Conservation (phyloP, 2,329 filamentous ascomycete genomes). For the Colletotrichum zoysiae region DNA sequence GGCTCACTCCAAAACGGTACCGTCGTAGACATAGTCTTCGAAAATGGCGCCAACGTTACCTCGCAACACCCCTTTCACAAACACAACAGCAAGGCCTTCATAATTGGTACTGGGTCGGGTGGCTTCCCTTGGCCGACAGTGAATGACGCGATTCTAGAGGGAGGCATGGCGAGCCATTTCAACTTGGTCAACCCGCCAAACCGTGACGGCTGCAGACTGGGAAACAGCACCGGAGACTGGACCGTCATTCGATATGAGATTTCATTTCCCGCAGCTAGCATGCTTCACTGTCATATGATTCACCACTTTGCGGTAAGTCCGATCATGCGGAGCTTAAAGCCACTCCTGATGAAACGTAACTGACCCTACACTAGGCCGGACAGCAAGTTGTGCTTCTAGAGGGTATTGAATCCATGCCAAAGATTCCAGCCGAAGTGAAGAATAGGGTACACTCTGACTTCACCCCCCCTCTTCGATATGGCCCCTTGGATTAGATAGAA, state of each 20-base stretch:
- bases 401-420: conserved; percentile 27
- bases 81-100: conserved; percentile 35
- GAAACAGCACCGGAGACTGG: conserved; percentile 34
- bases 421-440: conserved; percentile 33
- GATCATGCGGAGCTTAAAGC: neutral
- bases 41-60: conserved; percentile 36
- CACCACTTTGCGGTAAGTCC: conserved; percentile 36
- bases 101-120: conserved; percentile 30
- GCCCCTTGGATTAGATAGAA: conserved; percentile 24
- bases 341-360: neutral
- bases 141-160: conserved; percentile 29
- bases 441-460: conserved; percentile 36
- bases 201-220: conserved; percentile 31
- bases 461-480: conserved; percentile 14
- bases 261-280: conserved; percentile 31
- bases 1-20: conserved; percentile 25
- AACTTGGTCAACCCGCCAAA: conserved; percentile 31
- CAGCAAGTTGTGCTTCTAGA: conserved; percentile 33
- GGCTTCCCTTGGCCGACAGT: conserved; percentile 36
- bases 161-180: conserved; percentile 22
- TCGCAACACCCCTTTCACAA: conserved; percentile 37
- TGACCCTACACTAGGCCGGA: conserved; percentile 18
- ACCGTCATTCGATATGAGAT: conserved; percentile 39
- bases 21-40: conserved; percentile 35
- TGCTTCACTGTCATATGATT: conserved; percentile 39